These are phyloP conservation scores for Symbiodinium natans DNA, from an alignment of 73 alveolate genomes.

Conservation along the genomic window DNA sequence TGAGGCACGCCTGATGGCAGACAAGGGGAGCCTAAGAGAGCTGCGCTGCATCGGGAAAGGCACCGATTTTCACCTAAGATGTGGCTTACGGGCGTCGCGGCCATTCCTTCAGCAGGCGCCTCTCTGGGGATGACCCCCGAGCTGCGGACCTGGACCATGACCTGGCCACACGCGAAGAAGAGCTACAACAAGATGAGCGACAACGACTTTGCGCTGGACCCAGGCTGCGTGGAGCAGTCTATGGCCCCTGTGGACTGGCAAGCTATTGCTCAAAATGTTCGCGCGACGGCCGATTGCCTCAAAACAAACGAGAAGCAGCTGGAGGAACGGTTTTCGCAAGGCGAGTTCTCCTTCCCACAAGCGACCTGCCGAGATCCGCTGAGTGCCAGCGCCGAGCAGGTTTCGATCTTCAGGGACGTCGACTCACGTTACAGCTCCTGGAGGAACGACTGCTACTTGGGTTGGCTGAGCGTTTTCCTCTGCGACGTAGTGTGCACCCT, in stretches of 20 bases:
- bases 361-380: background rate
- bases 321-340: background rate
- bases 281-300: background rate
- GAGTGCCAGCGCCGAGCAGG: background rate
- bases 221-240: background rate
- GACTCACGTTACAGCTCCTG: slow-evolving; percentile 58
- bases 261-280: background rate
- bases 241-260: background rate
- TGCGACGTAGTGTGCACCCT: slow-evolving; percentile 36
- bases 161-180: background rate
- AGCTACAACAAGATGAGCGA: background rate
- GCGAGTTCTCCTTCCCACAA: background rate
- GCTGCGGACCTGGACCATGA: background rate
- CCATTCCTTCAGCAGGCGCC: background rate
- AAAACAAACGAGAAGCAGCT: background rate
- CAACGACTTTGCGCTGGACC: background rate
- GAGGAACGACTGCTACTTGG: slow-evolving; percentile 57
- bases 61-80: too few relatives aligned
- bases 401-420: background rate
- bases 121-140: background rate
- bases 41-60: too few relatives aligned
- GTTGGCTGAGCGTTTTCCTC: slow-evolving; percentile 39
- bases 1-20: too few relatives aligned
- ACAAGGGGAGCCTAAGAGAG: too few relatives aligned
- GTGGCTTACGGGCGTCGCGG: background rate